Conservation (phyloP, 805 yeast species). For the Pichia phayaonensis region DNA sequence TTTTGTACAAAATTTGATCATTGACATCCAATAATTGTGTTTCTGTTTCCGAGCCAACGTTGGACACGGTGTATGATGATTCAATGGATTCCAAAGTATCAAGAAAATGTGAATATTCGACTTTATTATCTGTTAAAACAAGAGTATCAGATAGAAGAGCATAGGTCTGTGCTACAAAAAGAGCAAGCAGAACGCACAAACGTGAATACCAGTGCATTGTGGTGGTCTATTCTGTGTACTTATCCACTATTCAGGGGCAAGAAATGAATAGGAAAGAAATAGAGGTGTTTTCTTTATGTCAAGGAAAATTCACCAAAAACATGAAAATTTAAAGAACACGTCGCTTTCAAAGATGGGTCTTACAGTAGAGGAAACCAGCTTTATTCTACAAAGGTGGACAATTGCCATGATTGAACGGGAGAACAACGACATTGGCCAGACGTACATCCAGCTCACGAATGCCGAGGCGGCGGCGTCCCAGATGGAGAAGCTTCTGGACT, state of each 20-base stretch:
- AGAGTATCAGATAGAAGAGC: neutral
- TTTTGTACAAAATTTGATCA: constrained; percentile 43
- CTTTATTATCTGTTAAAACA: neutral
- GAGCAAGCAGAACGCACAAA: neutral
- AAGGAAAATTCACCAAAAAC: neutral
- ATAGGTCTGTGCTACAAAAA: neutral
- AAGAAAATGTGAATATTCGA: neutral
- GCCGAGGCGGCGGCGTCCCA: constrained; percentile 21
- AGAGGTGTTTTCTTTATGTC: too few species aligned
- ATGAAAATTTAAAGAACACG: neutral
- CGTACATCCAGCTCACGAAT: constrained; percentile 3
- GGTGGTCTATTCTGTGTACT: neutral
- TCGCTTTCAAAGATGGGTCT: neutral
- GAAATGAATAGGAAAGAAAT: neutral
- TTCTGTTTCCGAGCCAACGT: neutral
- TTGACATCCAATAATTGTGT: constrained; percentile 28
- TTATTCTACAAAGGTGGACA: neutral
- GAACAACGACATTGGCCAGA: constrained; percentile 1
- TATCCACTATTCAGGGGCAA: too few species aligned
- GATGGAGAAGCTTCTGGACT: constrained; percentile 59
- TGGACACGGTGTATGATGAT: neutral
- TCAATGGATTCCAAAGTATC: neutral
- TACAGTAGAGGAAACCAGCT: too few species aligned
- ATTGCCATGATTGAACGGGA: neutral
- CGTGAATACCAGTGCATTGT: neutral